Evolutionary conservation across 805 yeast species (phyloP).

Genomic region (Metschnikowia henanensis): DNA sequence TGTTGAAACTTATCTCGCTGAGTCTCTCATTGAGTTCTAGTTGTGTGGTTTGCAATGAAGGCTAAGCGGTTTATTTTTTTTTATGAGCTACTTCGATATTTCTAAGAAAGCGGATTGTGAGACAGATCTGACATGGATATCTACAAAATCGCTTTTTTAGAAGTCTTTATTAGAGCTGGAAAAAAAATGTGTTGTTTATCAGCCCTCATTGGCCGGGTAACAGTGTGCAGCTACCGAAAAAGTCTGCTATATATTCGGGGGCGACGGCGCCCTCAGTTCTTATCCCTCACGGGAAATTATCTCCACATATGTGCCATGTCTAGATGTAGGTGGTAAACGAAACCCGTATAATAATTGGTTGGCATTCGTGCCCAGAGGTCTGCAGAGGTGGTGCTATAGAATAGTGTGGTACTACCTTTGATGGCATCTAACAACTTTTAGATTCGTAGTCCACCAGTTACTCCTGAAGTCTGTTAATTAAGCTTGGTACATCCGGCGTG

Average conservation of each 20-base stretch:
- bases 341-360: slow-evolving; percentile 31
- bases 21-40: too few relatives aligned
- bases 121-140: too few relatives aligned
- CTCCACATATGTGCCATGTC: slow-evolving; percentile 37
- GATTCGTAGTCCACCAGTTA: not conserved
- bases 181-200: too few relatives aligned
- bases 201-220: slow-evolving; percentile 6
- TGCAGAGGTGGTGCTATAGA: slow-evolving; percentile 26
- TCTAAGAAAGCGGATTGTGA: too few relatives aligned
- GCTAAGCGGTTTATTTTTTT: too few relatives aligned
- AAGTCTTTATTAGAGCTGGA: too few relatives aligned
- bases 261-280: not conserved
- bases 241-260: not conserved
- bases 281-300: slow-evolving; percentile 27
- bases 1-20: too few relatives aligned
- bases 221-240: slow-evolving; percentile 8
- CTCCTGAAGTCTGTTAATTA: slow-evolving; percentile 12
- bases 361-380: slow-evolving; percentile 22
- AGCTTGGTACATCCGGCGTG: slow-evolving; percentile 3
- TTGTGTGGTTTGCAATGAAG: too few relatives aligned
- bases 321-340: slow-evolving; percentile 43
- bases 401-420: slow-evolving; percentile 23
- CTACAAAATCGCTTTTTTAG: too few relatives aligned
- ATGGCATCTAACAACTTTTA: slow-evolving; percentile 20
- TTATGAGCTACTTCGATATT: too few relatives aligned